phyloP scores from a whole-genome alignment of 2,329 filamentous ascomycete genomes.

The Penicillium sp. region DNA sequence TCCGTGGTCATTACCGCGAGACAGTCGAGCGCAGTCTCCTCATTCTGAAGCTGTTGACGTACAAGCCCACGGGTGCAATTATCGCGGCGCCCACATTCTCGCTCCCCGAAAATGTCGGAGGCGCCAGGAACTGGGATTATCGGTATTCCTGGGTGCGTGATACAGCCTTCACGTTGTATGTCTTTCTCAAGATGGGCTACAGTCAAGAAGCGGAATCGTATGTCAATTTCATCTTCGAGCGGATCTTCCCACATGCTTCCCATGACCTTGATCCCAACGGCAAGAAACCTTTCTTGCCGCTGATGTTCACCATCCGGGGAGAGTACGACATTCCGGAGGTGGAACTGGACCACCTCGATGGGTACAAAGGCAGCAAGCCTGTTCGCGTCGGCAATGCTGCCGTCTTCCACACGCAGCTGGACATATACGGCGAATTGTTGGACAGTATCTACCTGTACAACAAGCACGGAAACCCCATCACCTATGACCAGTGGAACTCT shows the following conservation, averaged over 20 bases:
- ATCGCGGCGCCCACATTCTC: constrained; percentile 75
- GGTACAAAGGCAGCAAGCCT: constrained; percentile 67
- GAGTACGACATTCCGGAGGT: constrained; percentile 70
- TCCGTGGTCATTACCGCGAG: constrained; percentile 70
- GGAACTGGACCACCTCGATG: constrained; percentile 67
- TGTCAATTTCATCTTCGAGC: constrained; percentile 73
- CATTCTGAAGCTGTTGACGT: constrained; percentile 73
- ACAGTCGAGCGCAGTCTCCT: constrained; percentile 68
- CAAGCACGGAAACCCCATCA: constrained; percentile 72
- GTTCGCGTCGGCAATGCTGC: constrained; percentile 76
- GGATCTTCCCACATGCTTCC: constrained; percentile 51
- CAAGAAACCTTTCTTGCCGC: constrained; percentile 56
- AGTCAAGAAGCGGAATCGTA: constrained; percentile 73
- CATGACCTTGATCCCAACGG: constrained; percentile 59
- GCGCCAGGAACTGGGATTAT: constrained; percentile 52
- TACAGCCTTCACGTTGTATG: constrained; percentile 72
- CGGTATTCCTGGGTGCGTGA: constrained; percentile 73
- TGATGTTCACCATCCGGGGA: constrained; percentile 78
- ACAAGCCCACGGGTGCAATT: constrained; percentile 74
- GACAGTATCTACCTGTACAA: constrained; percentile 76
- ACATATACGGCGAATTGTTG: constrained; percentile 77
- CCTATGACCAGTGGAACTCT: constrained; percentile 72
- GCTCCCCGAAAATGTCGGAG: constrained; percentile 70
- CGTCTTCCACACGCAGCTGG: constrained; percentile 71
- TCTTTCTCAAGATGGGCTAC: constrained; percentile 73